These are phyloP conservation scores for Castanea sativa DNA, from an alignment of 306 rosid species.

Conservation along the genomic window DNA sequence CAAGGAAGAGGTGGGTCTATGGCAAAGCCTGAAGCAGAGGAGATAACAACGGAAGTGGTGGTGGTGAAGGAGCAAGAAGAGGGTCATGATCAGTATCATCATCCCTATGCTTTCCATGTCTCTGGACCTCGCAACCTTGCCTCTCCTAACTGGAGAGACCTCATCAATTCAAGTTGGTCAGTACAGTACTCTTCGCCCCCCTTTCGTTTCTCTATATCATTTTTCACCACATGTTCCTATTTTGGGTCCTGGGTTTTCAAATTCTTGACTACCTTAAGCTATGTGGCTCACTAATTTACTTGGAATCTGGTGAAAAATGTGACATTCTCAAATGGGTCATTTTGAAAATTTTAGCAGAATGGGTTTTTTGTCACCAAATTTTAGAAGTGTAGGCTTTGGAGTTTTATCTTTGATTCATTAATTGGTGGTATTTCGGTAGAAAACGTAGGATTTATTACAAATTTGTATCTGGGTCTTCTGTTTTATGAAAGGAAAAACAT, in stretches of 20 bases:
- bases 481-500: background rate
- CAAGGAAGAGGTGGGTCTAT: slow-evolving; percentile 20
- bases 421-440: background rate
- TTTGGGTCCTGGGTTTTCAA: background rate
- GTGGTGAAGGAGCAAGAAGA: slow-evolving; percentile 16
- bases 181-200: slow-evolving; percentile 13
- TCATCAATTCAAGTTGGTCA: slow-evolving; percentile 78
- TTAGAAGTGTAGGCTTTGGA: too few species aligned
- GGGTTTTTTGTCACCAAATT: slow-evolving; percentile 5
- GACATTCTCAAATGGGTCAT: background rate
- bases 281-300: background rate
- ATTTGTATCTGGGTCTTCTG: background rate
- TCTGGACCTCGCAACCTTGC: slow-evolving; percentile 86
- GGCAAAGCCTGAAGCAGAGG: slow-evolving; percentile 29
- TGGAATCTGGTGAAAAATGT: background rate
- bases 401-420: background rate
- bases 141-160: slow-evolving; percentile 84
- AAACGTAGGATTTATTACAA: background rate
- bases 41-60: slow-evolving; percentile 4
- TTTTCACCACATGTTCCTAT: background rate
- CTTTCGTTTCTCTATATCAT: slow-evolving; percentile 16
- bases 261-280: background rate
- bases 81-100: slow-evolving; percentile 20
- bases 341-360: slow-evolving; percentile 12
- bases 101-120: slow-evolving; percentile 85